Conservation (phyloP, 768 basidiomycete genomes). For the Amanita pseudoporphyria region DNA sequence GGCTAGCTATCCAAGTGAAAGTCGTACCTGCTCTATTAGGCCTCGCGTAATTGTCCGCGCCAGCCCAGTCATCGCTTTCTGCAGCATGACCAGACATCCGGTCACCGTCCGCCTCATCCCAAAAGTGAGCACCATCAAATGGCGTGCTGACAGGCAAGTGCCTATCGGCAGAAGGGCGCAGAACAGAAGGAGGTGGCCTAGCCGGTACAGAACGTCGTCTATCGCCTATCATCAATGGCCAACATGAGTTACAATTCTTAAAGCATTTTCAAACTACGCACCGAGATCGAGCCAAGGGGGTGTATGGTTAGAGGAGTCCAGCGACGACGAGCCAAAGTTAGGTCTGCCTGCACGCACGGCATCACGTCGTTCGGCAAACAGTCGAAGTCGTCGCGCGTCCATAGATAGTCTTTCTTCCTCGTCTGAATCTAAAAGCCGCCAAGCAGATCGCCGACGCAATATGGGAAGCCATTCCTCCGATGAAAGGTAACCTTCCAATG, state of each 20-base stretch:
- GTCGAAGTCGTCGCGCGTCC: background rate
- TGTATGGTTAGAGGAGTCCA: background rate
- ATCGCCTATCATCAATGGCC: background rate
- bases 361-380: conserved; percentile 3
- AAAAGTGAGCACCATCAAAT: background rate
- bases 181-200: background rate
- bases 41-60: background rate
- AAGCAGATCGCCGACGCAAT: conserved; percentile 4
- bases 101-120: conserved; percentile 5
- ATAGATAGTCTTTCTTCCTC: conserved; percentile 2
- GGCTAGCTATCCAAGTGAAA: background rate
- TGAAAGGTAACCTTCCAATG: conserved; percentile 4
- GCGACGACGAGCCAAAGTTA: background rate
- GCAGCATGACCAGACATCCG: background rate
- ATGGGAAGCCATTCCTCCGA: conserved; percentile 4
- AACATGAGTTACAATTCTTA: background rate
- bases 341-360: background rate
- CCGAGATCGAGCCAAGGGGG: conserved; percentile 2
- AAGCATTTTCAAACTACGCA: background rate
- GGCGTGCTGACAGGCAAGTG: background rate
- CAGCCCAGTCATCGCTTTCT: background rate
- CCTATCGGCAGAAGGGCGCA: background rate
- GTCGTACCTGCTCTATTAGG: background rate
- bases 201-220: background rate
- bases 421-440: conserved; percentile 6